Conservation (phyloP, 1,139 yeast genomes). For the Blastobotrys ciferrii region DNA sequence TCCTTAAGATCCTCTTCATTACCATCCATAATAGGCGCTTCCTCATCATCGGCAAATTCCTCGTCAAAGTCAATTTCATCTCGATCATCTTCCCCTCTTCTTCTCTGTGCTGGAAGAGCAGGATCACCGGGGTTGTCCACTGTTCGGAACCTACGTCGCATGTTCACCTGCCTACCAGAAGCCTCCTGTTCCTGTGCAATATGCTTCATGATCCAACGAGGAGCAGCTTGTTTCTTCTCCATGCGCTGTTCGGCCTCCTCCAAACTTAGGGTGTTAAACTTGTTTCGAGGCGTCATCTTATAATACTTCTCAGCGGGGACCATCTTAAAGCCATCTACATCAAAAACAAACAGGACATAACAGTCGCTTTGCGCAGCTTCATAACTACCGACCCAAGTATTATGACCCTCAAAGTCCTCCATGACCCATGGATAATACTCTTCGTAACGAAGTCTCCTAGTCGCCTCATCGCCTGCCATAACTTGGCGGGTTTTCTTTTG, state of each 20-base stretch:
- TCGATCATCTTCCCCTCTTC: slow-evolving; percentile 68
- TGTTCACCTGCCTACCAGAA: slow-evolving; percentile 21
- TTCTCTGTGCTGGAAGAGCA: background rate
- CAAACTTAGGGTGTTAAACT: slow-evolving; percentile 86
- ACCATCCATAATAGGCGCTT: slow-evolving; percentile 96
- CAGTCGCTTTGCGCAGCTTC: slow-evolving; percentile 92
- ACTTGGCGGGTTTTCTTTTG: slow-evolving; percentile 85
- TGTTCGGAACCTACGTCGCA: slow-evolving; percentile 46
- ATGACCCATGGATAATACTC: slow-evolving; percentile 97
- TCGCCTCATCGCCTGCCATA: slow-evolving; percentile 73
- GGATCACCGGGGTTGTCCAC: slow-evolving; percentile 48
- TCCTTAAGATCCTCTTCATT: slow-evolving; percentile 93
- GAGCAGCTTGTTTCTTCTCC: slow-evolving; percentile 75
- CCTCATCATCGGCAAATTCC: slow-evolving; percentile 98
- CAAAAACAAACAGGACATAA: slow-evolving; percentile 82
- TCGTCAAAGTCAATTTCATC: slow-evolving; percentile 95
- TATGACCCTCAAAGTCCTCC: slow-evolving; percentile 92
- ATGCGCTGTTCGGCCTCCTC: slow-evolving; percentile 96
- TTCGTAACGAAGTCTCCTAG: slow-evolving; percentile 82
- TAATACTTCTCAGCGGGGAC: slow-evolving; percentile 94
- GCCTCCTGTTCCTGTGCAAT: slow-evolving; percentile 58
- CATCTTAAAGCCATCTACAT: slow-evolving; percentile 86
- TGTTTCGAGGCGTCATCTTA: slow-evolving; percentile 88
- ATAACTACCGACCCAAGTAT: slow-evolving; percentile 93
- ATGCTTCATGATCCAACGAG: slow-evolving; percentile 96